Evolutionary conservation across 78 protist genomes (phyloP).

Genomic region (Chrysochromulina tobinii): DNA sequence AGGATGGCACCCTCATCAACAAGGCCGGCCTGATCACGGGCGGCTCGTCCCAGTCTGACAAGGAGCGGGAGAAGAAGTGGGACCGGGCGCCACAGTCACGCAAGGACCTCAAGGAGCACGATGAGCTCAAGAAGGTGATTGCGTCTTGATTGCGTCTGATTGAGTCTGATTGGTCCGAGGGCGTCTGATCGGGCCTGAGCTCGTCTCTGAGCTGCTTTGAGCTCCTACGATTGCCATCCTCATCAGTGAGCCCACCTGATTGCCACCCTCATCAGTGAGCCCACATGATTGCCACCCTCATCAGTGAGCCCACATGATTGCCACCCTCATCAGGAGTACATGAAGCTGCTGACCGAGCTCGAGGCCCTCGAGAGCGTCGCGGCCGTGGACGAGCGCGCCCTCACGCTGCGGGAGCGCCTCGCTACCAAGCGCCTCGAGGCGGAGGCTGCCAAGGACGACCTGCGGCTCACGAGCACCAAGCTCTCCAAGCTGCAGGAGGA

Average conservation of each 20-base stretch:
- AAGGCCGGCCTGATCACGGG: constrained; percentile 92
- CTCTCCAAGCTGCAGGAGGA: not conserved
- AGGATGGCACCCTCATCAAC: constrained; percentile 86
- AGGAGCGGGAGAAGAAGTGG: not conserved
- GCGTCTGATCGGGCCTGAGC: no score
- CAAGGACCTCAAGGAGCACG: not conserved
- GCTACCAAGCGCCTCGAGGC: no score
- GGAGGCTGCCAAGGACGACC: not conserved
- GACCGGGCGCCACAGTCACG: not conserved
- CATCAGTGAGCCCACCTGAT: no score
- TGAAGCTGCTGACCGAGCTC: not conserved
- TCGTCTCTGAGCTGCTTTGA: no score
- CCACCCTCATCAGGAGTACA: no score
- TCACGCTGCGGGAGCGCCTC: no score
- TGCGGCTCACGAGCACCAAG: not conserved
- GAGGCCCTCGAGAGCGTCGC: not conserved
- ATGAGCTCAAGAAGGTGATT: not conserved
- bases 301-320: no score
- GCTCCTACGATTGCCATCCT: no score
- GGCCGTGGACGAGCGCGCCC: not conserved
- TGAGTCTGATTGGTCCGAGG: no score
- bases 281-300: no score
- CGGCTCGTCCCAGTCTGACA: constrained; percentile 47
- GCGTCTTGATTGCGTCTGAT: no score
- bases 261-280: no score